These are phyloP conservation scores for Euclidium syriacum DNA, from an alignment of 345 rosid genomes.

Conservation along the genomic window DNA sequence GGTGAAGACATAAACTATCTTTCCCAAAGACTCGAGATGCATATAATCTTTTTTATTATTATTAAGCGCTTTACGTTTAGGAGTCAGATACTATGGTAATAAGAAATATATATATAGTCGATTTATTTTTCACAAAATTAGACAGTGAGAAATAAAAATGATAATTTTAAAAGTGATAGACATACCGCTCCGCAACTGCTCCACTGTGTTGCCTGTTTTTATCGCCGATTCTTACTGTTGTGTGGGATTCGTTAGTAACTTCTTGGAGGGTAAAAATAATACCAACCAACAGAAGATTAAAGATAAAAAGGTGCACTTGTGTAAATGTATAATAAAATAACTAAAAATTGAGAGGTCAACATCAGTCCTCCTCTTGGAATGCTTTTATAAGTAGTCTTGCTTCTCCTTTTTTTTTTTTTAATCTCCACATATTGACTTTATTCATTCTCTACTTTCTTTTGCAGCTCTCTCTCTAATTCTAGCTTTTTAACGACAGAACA, in stretches of 20 bases:
- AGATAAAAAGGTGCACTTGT: background rate
- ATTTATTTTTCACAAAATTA: background rate
- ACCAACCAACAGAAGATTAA: background rate
- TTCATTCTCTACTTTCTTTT: background rate
- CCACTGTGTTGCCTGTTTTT: background rate
- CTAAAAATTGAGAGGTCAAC: constrained; percentile 21
- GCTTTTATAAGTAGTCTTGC: constrained; percentile 22
- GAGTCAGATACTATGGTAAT: background rate
- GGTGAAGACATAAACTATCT: background rate
- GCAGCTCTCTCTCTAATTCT: background rate
- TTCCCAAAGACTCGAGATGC: background rate
- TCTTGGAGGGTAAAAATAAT: background rate
- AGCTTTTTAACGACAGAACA: background rate
- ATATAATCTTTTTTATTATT: background rate
- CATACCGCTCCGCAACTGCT: background rate
- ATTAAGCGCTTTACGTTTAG: background rate
- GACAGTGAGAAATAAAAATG: background rate
- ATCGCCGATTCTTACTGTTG: background rate
- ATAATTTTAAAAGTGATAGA: background rate
- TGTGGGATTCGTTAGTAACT: constrained; percentile 9
- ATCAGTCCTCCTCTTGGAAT: constrained; percentile 11
- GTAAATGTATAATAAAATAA: constrained; percentile 1
- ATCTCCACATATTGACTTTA: constrained; percentile 11
- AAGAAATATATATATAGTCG: no score
- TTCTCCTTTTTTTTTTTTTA: background rate